A percentile compares a stretch with the other conserved stretches of the same genome.
Evolutionary conservation across 73 alveolate genomes (phyloP).

Genomic region (Uronychia binucleata): DNA sequence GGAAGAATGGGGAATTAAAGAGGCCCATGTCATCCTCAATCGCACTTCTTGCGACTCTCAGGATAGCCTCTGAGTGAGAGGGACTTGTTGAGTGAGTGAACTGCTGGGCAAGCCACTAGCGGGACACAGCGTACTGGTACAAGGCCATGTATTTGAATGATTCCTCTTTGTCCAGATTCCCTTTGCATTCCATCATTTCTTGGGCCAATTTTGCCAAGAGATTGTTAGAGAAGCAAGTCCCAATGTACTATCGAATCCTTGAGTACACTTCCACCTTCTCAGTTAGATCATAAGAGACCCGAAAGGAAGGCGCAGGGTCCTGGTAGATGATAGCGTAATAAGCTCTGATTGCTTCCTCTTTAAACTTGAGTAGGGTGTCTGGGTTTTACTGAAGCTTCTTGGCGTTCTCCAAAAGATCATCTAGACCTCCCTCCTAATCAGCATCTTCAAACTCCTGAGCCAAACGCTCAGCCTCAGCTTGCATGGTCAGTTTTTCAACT

Average conservation of each 20-base stretch:
- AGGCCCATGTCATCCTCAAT: constrained; percentile 20
- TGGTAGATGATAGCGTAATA: constrained; percentile 41
- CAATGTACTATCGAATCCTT: constrained; percentile 13
- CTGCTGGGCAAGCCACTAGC: constrained; percentile 26
- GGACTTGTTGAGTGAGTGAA: constrained; percentile 30
- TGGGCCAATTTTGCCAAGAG: constrained; percentile 30
- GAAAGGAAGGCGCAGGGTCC: constrained; percentile 3
- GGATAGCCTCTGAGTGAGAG: constrained; percentile 49
- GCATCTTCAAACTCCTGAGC: constrained; percentile 39
- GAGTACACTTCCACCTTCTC: constrained; percentile 7
- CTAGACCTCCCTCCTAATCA: constrained; percentile 48
- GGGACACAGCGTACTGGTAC: constrained; percentile 40
- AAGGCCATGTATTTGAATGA: constrained; percentile 33
- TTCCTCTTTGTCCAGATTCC: constrained; percentile 44
- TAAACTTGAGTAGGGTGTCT: constrained; percentile 60
- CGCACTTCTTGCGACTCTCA: constrained; percentile 11
- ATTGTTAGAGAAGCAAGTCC: constrained; percentile 10
- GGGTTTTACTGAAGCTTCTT: constrained; percentile 8
- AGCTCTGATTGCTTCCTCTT: constrained; percentile 79
- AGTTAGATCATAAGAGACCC: constrained; percentile 2
- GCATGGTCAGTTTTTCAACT: constrained; percentile 63
- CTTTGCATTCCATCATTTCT: constrained; percentile 39
- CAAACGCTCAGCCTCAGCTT: constrained; percentile 8
- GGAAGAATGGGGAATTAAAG: constrained; percentile 45
- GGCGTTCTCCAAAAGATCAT: constrained; percentile 52